Evolutionary conservation across 164 flowering plant genomes (phyloP).

Genomic region (Buxus sempervirens): DNA sequence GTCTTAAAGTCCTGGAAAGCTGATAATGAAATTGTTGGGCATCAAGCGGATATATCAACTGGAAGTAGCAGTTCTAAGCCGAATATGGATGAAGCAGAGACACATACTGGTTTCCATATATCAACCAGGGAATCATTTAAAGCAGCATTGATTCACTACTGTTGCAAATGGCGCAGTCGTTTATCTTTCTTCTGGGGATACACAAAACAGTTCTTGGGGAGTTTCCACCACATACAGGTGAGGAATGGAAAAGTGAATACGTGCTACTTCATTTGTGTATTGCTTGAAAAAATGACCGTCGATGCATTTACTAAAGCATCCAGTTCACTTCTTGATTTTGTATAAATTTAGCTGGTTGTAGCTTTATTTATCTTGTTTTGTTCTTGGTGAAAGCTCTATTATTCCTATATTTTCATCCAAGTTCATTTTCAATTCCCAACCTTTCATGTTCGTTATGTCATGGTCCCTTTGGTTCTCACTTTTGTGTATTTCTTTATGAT

Average conservation of each 20-base stretch:
- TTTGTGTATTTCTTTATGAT: too few species aligned
- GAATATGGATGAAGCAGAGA: slow-evolving; percentile 32
- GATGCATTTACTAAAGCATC: background rate
- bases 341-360: background rate
- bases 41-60: slow-evolving; percentile 39
- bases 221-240: slow-evolving; percentile 62
- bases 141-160: slow-evolving; percentile 52
- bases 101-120: slow-evolving; percentile 35
- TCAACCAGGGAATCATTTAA: slow-evolving; percentile 58
- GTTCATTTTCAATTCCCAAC: too few species aligned
- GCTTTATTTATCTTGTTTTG: background rate
- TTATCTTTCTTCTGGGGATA: slow-evolving; percentile 53
- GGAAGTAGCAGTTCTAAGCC: slow-evolving; percentile 29
- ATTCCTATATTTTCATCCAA: too few species aligned
- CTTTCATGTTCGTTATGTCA: too few species aligned
- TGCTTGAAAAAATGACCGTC: background rate
- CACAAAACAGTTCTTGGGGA: slow-evolving; percentile 31
- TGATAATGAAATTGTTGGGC: slow-evolving; percentile 50
- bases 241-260: slow-evolving; percentile 23
- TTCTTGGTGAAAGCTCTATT: background rate
- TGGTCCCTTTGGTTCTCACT: too few species aligned
- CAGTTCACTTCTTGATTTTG: background rate
- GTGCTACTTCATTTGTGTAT: background rate
- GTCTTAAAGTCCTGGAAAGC: slow-evolving; percentile 52
- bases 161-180: slow-evolving; percentile 63